A percentile compares a stretch with the other conserved stretches of the same genome.
These are phyloP conservation scores for Scenedesmus sp. DNA, from an alignment of 163 green algal genomes.

Conservation along the genomic window DNA sequence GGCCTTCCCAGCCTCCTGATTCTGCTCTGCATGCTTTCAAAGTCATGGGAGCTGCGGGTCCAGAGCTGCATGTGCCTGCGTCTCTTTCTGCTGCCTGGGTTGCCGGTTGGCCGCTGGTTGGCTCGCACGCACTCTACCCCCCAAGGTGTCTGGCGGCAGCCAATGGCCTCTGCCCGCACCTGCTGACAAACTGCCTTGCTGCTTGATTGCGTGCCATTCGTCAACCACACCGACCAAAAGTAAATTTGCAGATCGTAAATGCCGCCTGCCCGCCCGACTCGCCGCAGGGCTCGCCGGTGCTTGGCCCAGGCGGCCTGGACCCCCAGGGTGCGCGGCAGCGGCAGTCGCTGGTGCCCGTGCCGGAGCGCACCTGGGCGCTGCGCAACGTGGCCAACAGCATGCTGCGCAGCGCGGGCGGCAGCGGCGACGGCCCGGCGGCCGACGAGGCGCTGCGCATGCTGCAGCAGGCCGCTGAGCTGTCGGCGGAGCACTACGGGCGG, in stretches of 20 bases:
- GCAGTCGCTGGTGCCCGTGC: constrained; percentile 48
- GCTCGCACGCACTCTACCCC: not conserved
- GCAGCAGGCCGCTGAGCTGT: constrained; percentile 56
- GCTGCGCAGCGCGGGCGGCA: constrained; percentile 52
- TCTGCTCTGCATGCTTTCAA: too few relatives aligned
- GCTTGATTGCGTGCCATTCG: too few relatives aligned
- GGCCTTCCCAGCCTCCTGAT: too few relatives aligned
- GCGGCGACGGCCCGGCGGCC: not conserved
- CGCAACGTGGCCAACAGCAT: constrained; percentile 70
- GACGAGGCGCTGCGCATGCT: constrained; percentile 66
- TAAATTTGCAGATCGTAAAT: too few relatives aligned
- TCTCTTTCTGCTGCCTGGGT: too few relatives aligned
- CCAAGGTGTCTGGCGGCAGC: not conserved
- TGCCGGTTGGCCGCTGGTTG: not conserved
- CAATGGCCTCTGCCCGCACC: too few relatives aligned
- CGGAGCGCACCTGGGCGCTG: constrained; percentile 66
- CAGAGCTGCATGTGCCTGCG: too few relatives aligned
- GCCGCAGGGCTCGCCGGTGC: not conserved
- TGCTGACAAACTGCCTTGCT: too few relatives aligned
- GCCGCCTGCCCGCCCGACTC: too few relatives aligned
- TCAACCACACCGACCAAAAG: too few relatives aligned
- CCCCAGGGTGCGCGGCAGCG: constrained; percentile 10
- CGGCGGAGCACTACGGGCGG: constrained; percentile 59
- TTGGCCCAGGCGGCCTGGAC: constrained; percentile 38
- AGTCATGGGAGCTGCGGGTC: too few relatives aligned